phyloP scores from a whole-genome alignment of 1,139 yeast species.

The Scheffersomyces segobiensis region DNA sequence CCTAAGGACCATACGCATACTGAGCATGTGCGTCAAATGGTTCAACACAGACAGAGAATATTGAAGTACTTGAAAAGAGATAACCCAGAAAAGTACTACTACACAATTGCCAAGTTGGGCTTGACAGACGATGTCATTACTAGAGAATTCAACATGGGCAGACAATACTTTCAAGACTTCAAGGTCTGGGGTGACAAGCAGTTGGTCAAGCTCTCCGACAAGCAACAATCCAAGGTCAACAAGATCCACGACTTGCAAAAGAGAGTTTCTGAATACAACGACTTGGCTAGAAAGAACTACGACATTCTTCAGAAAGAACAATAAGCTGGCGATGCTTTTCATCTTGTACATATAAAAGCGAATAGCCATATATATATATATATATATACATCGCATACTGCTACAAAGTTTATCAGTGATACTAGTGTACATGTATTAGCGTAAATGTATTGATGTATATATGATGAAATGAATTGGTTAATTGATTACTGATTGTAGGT shows the following conservation, averaged over 20 bases:
- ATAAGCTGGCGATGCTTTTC: neutral
- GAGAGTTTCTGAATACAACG: constrained; percentile 42
- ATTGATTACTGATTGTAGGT: neutral
- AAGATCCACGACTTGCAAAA: constrained; percentile 37
- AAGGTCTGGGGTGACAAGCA: constrained; percentile 73
- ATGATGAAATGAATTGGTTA: neutral
- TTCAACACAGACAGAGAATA: constrained; percentile 84
- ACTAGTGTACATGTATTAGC: constrained; percentile 3
- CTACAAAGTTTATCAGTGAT: neutral
- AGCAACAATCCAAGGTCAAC: constrained; percentile 38
- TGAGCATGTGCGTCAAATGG: constrained; percentile 73
- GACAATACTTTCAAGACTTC: constrained; percentile 81
- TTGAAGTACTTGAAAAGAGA: constrained; percentile 78
- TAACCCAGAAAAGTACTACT: constrained; percentile 78
- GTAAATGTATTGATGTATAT: neutral
- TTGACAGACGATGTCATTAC: constrained; percentile 77
- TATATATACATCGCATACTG: neutral
- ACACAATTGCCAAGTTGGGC: constrained; percentile 85
- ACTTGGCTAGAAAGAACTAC: constrained; percentile 40
- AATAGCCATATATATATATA: neutral
- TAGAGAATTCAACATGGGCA: constrained; percentile 81
- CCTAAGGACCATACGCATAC: constrained; percentile 74
- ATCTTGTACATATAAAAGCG: constrained; percentile 6
- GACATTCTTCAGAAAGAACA: constrained; percentile 19
- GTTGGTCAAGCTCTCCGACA: constrained; percentile 44